These are phyloP conservation scores for Rosa persica DNA, from an alignment of 306 rosid species.

Conservation along the genomic window DNA sequence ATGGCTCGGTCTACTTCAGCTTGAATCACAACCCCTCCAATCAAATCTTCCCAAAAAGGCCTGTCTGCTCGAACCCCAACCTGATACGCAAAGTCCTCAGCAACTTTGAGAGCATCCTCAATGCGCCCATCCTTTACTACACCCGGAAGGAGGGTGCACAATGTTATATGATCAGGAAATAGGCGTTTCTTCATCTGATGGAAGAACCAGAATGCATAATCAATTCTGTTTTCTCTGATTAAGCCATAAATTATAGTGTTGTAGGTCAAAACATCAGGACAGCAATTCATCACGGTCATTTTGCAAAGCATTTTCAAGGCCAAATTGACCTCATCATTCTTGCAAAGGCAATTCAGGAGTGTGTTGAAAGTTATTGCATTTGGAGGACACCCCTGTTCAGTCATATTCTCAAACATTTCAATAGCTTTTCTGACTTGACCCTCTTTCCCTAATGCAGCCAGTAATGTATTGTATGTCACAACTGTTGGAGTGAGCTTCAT, in stretches of 20 bases:
- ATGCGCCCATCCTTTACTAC: constrained; percentile 53
- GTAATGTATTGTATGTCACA: constrained; percentile 90
- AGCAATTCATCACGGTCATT: constrained; percentile 70
- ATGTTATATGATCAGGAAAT: constrained; percentile 77
- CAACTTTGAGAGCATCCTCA: constrained; percentile 66
- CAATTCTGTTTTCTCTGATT: constrained; percentile 56
- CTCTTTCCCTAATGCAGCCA: constrained; percentile 79
- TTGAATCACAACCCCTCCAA: constrained; percentile 67
- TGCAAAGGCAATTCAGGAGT: constrained; percentile 82
- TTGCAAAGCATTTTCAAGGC: constrained; percentile 65
- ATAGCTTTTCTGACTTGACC: constrained; percentile 58
- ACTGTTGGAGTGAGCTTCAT: constrained; percentile 82
- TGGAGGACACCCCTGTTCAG: constrained; percentile 70
- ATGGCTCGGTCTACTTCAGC: constrained; percentile 54
- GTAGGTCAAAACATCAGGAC: constrained; percentile 83
- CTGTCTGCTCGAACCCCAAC: constrained; percentile 37
- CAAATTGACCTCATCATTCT: constrained; percentile 75
- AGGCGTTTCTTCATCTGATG: constrained; percentile 92
- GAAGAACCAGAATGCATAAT: constrained; percentile 85
- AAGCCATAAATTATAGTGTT: constrained; percentile 82
- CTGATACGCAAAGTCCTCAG: constrained; percentile 49
- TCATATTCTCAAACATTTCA: constrained; percentile 72
- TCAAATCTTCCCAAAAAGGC: constrained; percentile 74
- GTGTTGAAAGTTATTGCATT: constrained; percentile 77
- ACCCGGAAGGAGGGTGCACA: constrained; percentile 87